Percentiles rank a stretch among this genome's conserved stretches.
These are phyloP conservation scores for Cicer pinnatifidum DNA, from an alignment of 306 rosid species.

Conservation along the genomic window DNA sequence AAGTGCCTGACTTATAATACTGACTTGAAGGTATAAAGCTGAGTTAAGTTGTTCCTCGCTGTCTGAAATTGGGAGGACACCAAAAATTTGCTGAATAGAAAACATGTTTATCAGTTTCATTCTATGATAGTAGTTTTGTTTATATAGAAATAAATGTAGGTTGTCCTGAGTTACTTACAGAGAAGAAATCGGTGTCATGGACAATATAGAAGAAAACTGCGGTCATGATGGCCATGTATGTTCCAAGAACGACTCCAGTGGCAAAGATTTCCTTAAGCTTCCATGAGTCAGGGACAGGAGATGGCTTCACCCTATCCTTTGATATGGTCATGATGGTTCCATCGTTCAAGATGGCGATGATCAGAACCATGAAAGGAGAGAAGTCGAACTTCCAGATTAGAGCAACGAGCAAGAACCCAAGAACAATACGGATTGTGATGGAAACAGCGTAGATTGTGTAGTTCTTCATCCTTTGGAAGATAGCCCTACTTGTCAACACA, in stretches of 20 bases:
- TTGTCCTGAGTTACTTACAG: constrained; percentile 48
- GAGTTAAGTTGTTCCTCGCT: constrained; percentile 62
- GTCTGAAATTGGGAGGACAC: constrained; percentile 51
- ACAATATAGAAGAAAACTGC: constrained; percentile 68
- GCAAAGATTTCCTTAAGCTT: constrained; percentile 86
- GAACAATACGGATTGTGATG: constrained; percentile 81
- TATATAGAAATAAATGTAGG: background rate
- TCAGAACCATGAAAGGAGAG: constrained; percentile 83
- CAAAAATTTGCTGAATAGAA: constrained; percentile 52
- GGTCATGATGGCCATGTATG: constrained; percentile 81
- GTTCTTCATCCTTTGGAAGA: constrained; percentile 95
- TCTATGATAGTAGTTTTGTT: background rate
- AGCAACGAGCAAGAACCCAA: constrained; percentile 80
- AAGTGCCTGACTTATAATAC: constrained; percentile 86
- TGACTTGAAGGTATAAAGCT: constrained; percentile 91
- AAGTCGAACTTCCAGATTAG: constrained; percentile 86
- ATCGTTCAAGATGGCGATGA: constrained; percentile 81
- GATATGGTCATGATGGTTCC: constrained; percentile 97
- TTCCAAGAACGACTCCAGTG: constrained; percentile 80
- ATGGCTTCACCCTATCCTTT: constrained; percentile 86
- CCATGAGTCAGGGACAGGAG: constrained; percentile 90
- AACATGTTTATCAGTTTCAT: constrained; percentile 3
- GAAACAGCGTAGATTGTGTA: constrained; percentile 91
- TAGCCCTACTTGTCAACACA: constrained; percentile 84
- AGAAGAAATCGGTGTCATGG: constrained; percentile 56